Conservation (phyloP, 2,329 filamentous ascomycete species). For the Colletotrichum sp. region DNA sequence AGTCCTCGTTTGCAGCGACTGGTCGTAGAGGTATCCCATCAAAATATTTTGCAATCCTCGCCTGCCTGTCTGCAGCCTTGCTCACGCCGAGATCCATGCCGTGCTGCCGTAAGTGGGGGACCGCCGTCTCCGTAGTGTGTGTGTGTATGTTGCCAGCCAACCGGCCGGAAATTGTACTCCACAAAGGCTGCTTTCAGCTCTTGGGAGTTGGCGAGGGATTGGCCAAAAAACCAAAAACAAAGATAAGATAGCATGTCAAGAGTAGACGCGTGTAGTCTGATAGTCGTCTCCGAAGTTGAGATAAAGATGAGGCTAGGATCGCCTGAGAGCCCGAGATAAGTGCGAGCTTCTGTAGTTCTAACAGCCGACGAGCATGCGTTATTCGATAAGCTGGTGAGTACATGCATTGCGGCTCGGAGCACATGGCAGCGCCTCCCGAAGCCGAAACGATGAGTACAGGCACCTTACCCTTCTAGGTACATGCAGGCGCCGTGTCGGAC, state of each 20-base stretch:
- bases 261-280: not conserved
- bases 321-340: not conserved
- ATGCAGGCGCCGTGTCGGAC: not conserved
- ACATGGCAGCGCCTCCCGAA: not conserved
- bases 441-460: not conserved
- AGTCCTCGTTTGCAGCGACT: not conserved
- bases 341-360: not conserved
- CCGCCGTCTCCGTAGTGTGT: not conserved
- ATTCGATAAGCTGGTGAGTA: not conserved
- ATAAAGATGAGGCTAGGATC: not conserved
- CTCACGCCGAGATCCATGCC: not conserved
- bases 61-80: not conserved
- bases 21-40: not conserved
- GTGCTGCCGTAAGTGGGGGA: not conserved
- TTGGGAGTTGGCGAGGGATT: not conserved
- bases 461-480: not conserved
- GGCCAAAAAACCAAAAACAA: not conserved
- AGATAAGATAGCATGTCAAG: not conserved
- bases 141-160: not conserved
- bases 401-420: not conserved
- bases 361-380: not conserved
- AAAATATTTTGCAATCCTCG: not conserved
- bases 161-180: not conserved
- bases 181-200: not conserved
- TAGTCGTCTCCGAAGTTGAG: not conserved